Base-by-base conservation (phyloP, 441 rosid genomes). In the Gossypium trilobum region DNA sequence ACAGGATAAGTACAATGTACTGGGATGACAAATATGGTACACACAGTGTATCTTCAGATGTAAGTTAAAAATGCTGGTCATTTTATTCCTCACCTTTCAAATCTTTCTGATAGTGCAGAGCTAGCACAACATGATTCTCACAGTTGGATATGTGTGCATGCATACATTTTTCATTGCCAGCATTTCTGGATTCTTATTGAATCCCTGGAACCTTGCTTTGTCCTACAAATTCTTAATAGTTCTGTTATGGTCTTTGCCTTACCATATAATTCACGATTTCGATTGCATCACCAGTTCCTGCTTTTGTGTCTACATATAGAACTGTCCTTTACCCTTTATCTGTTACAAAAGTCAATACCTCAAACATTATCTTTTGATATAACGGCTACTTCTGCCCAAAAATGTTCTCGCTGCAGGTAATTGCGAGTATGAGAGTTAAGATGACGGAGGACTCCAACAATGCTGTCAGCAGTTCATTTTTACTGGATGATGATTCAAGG, bases 21-120 rank as follows among this genome's bases (percentile, higher is more conserved):
- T 90, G 97, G 99, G 99, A 95, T 80, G 99, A 92, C 83, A 95
- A 95, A 78, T 95, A 90, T 56, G 97, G 97, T 63, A 92, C 97
- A 0, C 99, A 88, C 52, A 95, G 92, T 29, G 97, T 92, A 56
- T 91, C 97, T 51, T 88, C 97, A 48, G 99, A 94, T 48, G 99
- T 94, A 85, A 86, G 97, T 74, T 65, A 8, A 25, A 46, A 70
- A 22, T 51, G 27, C 46, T 71, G 27, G 16, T 25, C 23, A 42
- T 22, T 39, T 39, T 42, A 1, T 46, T 9, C 25, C 0, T 63
- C 6, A 25, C 11, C 52, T 14, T 48, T 27, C 44, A 48, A 8
- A 5, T 4, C 10, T 44, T 44, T 44, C 42, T 64, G 54, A 31
- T 74, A 63, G 19, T 16, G 5, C 2, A 60, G 25, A 31, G 57